Conservation (phyloP, 306 rosid genomes). For the Medicago arabica region DNA sequence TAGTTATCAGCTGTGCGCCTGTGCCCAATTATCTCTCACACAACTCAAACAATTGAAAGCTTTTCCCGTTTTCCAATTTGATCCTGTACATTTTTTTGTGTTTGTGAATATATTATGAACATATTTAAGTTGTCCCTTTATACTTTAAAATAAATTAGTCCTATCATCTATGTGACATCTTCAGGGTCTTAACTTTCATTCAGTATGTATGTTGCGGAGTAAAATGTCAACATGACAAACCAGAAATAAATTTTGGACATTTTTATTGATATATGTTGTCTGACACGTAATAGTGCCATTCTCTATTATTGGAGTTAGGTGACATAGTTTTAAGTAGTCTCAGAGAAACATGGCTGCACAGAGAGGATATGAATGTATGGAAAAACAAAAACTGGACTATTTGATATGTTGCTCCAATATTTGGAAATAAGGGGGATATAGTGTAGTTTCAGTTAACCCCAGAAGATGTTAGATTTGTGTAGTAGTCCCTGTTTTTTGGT, state of each 20-base stretch:
- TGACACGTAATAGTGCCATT: conserved; percentile 22
- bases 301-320: conserved; percentile 19
- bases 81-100: conserved; percentile 14
- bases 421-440: neutral
- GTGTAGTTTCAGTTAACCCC: conserved; percentile 14
- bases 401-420: conserved; percentile 1
- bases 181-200: conserved; percentile 25
- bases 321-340: neutral
- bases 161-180: conserved; percentile 3
- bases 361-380: neutral
- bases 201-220: neutral
- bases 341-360: neutral
- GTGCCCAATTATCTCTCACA: conserved; percentile 5
- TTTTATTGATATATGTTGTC: neutral
- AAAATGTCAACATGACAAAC: neutral
- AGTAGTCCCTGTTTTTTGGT: conserved; percentile 2
- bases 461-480: conserved; percentile 7
- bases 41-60: conserved; percentile 23
- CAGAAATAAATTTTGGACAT: neutral
- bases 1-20: conserved; percentile 24
- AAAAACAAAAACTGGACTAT: neutral
- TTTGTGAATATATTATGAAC: conserved; percentile 7
- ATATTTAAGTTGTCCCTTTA: neutral
- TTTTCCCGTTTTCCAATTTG: conserved; percentile 22
- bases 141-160: neutral